Base-by-base conservation (phyloP, 2,329 filamentous ascomycete genomes). In the Neoascochyta sp. region DNA sequence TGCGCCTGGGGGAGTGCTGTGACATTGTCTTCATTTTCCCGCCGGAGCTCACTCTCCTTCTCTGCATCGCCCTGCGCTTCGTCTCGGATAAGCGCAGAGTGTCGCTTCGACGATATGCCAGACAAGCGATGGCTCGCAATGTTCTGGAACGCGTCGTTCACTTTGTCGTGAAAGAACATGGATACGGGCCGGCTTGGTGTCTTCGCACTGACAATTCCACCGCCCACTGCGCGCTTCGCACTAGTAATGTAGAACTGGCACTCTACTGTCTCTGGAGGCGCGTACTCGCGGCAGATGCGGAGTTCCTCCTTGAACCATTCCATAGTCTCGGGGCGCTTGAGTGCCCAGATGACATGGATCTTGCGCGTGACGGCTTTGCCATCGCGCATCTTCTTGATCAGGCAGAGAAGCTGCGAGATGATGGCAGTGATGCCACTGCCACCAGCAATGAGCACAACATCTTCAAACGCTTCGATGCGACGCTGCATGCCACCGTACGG, bases 261-360 rank as follows among this genome's bases (percentile, higher is more conserved):
- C 14, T 85, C 86, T 7, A 95, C 85, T 16, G 85, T 83, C 55
- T 92, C 86, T 0, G 86, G 84, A 1, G 90, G 90, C 7, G 90
- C 89, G 27, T 80, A 83, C 62, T 95, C 86, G 50, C 87, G 78
- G 65, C 90, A 95, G 51, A 95, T 94, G 26, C 88, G 78, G 36
- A 95, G 72, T 62, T 95, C 90, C 64, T 95, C 89, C 45, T 86
- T 85, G 72, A 95, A 96, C 90, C 90, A 96, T 58, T 95, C 87
- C 80, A 96, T 87, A 1, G 87, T 86, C 62, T 95, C 90, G 9
- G 92, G 80, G 33, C 85, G 79, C 64, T 92, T 94, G 45, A 95
- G 70, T 4, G 89, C 81, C 90, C 90, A 96, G n/a, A 96, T 78
- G 1, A 96, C 86, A 10, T 92, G 83, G 4, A 96, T 83, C 43